Base-by-base conservation (phyloP, 495 filamentous ascomycete genomes). In the Penicillium chermesinum region DNA sequence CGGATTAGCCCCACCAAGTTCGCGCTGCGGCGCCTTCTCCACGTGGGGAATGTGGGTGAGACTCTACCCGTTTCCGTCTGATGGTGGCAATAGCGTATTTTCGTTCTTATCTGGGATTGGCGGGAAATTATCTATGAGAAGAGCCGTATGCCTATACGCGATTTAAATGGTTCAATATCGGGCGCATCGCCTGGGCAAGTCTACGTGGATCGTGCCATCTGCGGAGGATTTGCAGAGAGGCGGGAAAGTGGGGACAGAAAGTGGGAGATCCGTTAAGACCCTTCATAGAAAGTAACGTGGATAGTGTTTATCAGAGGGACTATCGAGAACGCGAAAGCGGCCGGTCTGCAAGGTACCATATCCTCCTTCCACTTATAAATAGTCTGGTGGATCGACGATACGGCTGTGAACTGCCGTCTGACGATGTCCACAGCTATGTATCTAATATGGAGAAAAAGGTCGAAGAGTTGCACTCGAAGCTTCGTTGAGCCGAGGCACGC, bases 301-400 rank as follows among this genome's bases (percentile, higher is more conserved):
- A 55, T 27, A 69, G 67, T 38, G 60, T 69, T 3, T 71, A 69
- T 34, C 67, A 67, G 38, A 62, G 67, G 12, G 69, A 54, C 49
- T 67, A 67, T 50, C 62, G 67, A 13, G 60, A 67, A 43, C 60
- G 62, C 16, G 67, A 71, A 54, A 64, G 49, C 40, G 52, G 33
- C 47, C 62, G 67, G 22, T 71, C 67, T 44, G 61, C 63, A 22
- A 66, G 51, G 67, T 70, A 52, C 36, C 16, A 25, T 6, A 14
- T 5, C n/a, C 38, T 15, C 0, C 2, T n/a, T n/a, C n/a, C n/a
- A n/a, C n/a, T n/a, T n/a, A n/a, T n/a, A n/a, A n/a, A n/a, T n/a
- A n/a, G n/a, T n/a, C n/a, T n/a, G n/a, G n/a, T n/a, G n/a, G n/a
- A n/a, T n/a, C n/a, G n/a, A n/a, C n/a, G n/a, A n/a, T 30, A 30